Base-by-base conservation (phyloP, 2,329 filamentous ascomycete genomes). In the Amphichorda felina region DNA sequence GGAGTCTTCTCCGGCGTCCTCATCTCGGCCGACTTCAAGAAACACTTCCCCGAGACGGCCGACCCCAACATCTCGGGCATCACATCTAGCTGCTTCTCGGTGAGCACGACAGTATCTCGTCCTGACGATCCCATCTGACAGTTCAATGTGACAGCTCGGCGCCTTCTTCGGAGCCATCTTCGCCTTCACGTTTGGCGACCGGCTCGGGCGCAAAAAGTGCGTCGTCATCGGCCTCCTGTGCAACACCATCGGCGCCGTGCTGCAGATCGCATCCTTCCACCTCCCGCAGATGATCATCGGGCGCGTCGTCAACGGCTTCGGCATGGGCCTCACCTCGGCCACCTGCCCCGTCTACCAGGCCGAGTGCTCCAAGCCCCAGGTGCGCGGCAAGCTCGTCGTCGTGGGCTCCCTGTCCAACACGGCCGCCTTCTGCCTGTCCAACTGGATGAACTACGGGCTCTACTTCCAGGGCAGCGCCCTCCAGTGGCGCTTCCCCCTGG, bases 361-460 rank as follows among this genome's bases (percentile, higher is more conserved):
- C 17, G 54, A 59, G 35, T 54, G 46, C 30, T 51, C 48, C 7
- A 45, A 45, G 11, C 44, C 58, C 9, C 47, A 50, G 29, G 48
- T 59, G 34, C 54, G 64, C 18, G 65, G 64, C 4, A 59, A 59
- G 33, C 53, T 67, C n/a, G 59, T 69, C 27, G 61, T 64, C 3
- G 55, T 63, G 1, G 60, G 53, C n/a, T 54, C 52, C 2, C 49
- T 54, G 17, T 56, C 56, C 27, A 63, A 60, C 17, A 63, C 59
- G 6, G 44, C 55, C 4, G 60, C 57, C 9, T 63, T 68, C 26
- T 63, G 61, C 15, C 51, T 68, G 5, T 59, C 64, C 6, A 67
- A 65, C 43, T 69, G 64, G 64, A 53, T 67, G 36, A 60, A 58
- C 44, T 66, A 63, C 37, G 55, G 36, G 8, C 57, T 66, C 4